Conservation (phyloP, 768 basidiomycete species). For the Boletus barrowsii region DNA sequence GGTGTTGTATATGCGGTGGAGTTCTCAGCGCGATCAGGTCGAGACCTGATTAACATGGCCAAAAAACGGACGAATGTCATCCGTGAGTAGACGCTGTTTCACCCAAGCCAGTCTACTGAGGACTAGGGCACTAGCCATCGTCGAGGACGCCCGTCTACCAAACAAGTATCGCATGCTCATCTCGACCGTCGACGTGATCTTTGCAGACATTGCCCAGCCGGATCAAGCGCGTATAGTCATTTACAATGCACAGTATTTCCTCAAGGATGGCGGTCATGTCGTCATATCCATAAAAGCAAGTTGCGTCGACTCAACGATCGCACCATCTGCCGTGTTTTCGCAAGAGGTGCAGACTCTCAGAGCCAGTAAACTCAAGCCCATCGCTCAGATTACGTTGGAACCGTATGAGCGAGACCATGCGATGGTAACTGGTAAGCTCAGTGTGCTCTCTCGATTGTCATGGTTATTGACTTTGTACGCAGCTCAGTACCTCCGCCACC, state of each 20-base stretch:
- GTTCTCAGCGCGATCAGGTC: constrained; percentile 93
- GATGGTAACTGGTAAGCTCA: constrained; percentile 69
- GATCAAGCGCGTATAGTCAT: constrained; percentile 97
- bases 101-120: constrained; percentile 1
- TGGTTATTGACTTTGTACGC: too few relatives aligned
- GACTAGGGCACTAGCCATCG: constrained; percentile 59
- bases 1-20: constrained; percentile 98
- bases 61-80: constrained; percentile 99
- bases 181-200: constrained; percentile 93
- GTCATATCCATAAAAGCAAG: constrained; percentile 99
- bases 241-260: constrained; percentile 91
- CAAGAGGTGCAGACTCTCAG: constrained; percentile 80
- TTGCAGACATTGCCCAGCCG: constrained; percentile 97
- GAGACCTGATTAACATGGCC: constrained; percentile 98
- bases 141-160: constrained; percentile 96
- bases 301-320: constrained; percentile 95
- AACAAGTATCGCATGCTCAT: constrained; percentile 97
- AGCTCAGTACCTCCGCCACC: too few relatives aligned
- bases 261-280: constrained; percentile 88
- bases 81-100: constrained; percentile 51
- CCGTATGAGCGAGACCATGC: constrained; percentile 90
- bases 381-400: constrained; percentile 95
- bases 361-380: constrained; percentile 80
- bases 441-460: too few relatives aligned
- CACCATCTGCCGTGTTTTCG: constrained; percentile 87